Percentiles rank a stretch among this genome's conserved stretches.
phyloP scores from a whole-genome alignment of 148 eudicot species.

The Chenopodium suecicum region DNA sequence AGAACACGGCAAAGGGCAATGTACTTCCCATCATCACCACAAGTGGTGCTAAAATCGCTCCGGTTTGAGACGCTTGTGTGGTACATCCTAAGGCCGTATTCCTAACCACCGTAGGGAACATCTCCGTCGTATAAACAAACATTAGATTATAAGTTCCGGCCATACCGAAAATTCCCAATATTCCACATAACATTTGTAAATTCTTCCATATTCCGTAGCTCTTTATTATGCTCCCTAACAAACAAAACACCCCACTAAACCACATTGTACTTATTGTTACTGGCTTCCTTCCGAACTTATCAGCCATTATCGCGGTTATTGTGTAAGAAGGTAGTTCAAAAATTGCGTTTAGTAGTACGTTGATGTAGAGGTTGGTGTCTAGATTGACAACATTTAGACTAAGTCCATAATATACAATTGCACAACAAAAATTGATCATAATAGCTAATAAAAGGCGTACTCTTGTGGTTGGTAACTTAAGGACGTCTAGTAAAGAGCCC shows the following conservation, averaged over 20 bases:
- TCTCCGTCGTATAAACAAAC: slow-evolving; percentile 71
- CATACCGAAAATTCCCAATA: slow-evolving; percentile 84
- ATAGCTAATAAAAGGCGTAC: slow-evolving; percentile 58
- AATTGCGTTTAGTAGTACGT: slow-evolving; percentile 59
- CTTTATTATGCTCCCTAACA: slow-evolving; percentile 50
- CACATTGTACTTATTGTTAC: slow-evolving; percentile 65
- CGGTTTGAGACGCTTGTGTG: slow-evolving; percentile 77
- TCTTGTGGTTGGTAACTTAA: slow-evolving; percentile 50
- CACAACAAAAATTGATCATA: slow-evolving; percentile 60
- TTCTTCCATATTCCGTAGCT: slow-evolving; percentile 50
- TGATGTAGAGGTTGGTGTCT: slow-evolving; percentile 69
- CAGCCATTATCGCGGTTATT: slow-evolving; percentile 59
- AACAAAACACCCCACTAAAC: slow-evolving; percentile 73
- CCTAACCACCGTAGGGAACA: slow-evolving; percentile 92
- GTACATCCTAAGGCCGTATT: slow-evolving; percentile 82
- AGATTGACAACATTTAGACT: slow-evolving; percentile 85
- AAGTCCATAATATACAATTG: slow-evolving; percentile 80
- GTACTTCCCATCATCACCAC: slow-evolving; percentile 69
- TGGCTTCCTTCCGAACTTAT: slow-evolving; percentile 69
- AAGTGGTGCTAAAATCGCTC: slow-evolving; percentile 81
- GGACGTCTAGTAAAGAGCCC: slow-evolving; percentile 62
- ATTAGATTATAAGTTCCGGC: slow-evolving; percentile 80
- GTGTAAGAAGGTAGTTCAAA: slow-evolving; percentile 82
- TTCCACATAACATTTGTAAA: slow-evolving; percentile 61
- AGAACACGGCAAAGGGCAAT: slow-evolving; percentile 64